A percentile compares a stretch with the other conserved stretches of the same genome.
Evolutionary conservation across 257 asterid genomes (phyloP).

Genomic region (Sherardia arvensis): DNA sequence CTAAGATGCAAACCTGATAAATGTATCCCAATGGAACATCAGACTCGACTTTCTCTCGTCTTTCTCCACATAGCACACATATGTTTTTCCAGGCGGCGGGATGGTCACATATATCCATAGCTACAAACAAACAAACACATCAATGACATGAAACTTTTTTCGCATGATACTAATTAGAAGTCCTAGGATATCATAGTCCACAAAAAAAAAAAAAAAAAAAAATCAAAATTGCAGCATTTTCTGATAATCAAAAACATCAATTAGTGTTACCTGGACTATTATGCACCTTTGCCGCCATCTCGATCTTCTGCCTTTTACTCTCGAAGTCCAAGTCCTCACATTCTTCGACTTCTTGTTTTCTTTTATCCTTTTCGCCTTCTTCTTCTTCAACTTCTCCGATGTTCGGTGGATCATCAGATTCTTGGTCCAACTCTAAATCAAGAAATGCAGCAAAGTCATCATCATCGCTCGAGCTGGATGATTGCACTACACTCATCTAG

Average conservation of each 20-base stretch:
- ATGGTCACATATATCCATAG: not conserved
- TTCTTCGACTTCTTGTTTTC: not conserved
- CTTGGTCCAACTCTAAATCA: not conserved
- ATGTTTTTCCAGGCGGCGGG: conserved; percentile 1
- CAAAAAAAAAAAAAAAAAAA: too few relatives aligned
- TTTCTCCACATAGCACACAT: conserved; percentile 73
- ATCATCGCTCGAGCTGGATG: not conserved
- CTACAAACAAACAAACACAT: too few relatives aligned
- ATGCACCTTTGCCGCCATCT: not conserved
- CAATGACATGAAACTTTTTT: not conserved
- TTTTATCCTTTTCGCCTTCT: not conserved
- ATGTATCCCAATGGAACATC: conserved; percentile 77
- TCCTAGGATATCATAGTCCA: not conserved
- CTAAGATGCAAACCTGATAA: conserved; percentile 23
- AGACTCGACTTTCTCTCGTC: conserved; percentile 45
- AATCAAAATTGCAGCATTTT: not conserved
- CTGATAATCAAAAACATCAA: not conserved
- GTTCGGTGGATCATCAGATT: not conserved
- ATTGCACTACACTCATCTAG: not conserved
- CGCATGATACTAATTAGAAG: not conserved
- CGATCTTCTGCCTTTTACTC: not conserved
- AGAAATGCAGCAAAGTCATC: not conserved
- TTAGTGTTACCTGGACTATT: not conserved
- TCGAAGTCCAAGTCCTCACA: not conserved
- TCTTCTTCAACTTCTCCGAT: not conserved